Evolutionary conservation across 345 rosid species (phyloP).

Genomic region (Eucalyptus polyanthemos): DNA sequence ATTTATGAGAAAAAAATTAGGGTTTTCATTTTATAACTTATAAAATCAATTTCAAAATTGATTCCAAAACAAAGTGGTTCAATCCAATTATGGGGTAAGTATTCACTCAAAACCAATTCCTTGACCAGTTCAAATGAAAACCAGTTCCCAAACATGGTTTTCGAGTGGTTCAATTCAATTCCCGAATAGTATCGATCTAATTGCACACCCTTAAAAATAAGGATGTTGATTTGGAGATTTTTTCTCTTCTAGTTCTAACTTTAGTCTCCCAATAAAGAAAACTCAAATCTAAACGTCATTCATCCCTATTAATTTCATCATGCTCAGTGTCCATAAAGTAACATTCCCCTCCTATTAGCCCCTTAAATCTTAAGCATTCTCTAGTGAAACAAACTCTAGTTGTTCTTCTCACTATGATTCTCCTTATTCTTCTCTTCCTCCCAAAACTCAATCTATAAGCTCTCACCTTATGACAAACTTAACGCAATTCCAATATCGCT

Average conservation of each 20-base stretch:
- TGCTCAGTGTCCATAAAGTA: neutral
- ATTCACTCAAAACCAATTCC: neutral
- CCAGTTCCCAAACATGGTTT: too few species aligned
- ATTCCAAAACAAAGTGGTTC: too few species aligned
- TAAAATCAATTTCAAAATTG: too few species aligned
- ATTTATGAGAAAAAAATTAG: too few species aligned
- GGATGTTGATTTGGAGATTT: neutral
- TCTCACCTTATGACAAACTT: neutral
- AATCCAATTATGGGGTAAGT: accelerated
- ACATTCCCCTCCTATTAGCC: neutral
- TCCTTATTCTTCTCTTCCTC: neutral
- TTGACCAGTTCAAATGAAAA: too few species aligned
- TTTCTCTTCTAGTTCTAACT: neutral
- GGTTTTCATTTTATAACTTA: neutral
- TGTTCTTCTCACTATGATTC: neutral
- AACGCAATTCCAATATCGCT: neutral
- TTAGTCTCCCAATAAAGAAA: neutral
- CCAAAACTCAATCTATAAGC: neutral
- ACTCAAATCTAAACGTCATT: neutral
- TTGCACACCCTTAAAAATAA: neutral
- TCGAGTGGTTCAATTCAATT: neutral
- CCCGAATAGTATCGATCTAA: neutral
- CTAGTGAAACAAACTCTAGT: neutral
- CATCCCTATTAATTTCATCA: neutral
- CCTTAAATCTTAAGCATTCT: neutral